Conservation (phyloP, 2,329 filamentous ascomycete species). For the Epichloe hybrida region DNA sequence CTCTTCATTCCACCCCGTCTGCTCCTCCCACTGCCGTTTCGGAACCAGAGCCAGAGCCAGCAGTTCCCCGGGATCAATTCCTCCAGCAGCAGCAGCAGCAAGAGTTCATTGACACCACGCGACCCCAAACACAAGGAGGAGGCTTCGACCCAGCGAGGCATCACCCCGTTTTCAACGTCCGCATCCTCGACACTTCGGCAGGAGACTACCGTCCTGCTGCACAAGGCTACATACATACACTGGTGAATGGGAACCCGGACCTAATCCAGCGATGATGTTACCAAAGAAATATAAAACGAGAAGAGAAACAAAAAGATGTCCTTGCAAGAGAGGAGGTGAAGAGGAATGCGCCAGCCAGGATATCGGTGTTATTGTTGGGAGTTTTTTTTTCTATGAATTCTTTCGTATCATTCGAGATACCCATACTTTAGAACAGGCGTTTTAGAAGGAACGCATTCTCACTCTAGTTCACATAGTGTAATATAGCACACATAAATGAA, state of each 20-base stretch:
- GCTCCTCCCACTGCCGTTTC: not conserved
- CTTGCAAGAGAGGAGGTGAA: not conserved
- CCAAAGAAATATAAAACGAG: no score
- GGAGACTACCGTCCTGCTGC: not conserved
- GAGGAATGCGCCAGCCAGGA: not conserved
- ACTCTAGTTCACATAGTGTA: no score
- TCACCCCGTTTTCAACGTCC: conserved; percentile 1
- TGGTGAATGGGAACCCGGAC: not conserved
- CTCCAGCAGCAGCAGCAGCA: not conserved
- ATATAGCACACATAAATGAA: no score
- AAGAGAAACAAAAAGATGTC: no score
- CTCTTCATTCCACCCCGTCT: not conserved
- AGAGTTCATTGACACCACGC: not conserved
- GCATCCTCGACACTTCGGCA: not conserved
- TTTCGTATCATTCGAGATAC: no score
- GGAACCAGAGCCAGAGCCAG: not conserved
- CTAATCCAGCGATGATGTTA: not conserved
- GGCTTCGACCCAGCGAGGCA: conserved; percentile 1
- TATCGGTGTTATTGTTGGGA: no score
- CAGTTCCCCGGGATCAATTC: no score
- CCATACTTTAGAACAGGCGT: no score
- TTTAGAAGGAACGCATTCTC: no score
- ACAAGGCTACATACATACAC: conserved; percentile 1
- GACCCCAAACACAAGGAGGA: not conserved
- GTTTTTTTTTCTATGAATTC: no score